Conservation (phyloP, 768 basidiomycete genomes). For the Lentinula sp. region DNA sequence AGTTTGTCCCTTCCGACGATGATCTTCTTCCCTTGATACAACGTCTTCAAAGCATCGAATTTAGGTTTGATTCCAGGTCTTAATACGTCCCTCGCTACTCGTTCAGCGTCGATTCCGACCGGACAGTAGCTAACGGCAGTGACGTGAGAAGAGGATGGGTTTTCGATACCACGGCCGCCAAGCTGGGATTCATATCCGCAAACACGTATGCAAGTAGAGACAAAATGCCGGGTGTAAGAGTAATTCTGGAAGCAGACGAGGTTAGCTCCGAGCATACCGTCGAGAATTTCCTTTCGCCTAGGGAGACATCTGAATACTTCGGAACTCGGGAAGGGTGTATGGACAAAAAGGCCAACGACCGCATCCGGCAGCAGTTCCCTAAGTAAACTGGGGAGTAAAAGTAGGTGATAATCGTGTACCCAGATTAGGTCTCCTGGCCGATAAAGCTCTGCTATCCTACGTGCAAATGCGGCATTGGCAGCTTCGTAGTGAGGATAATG, state of each 20-base stretch:
- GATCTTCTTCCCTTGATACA: slow-evolving; percentile 98
- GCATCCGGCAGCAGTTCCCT: slow-evolving; percentile 64
- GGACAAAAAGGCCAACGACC: slow-evolving; percentile 88
- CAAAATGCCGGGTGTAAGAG: slow-evolving; percentile 93
- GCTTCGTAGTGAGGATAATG: slow-evolving; percentile 77
- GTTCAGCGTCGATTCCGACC: slow-evolving; percentile 90
- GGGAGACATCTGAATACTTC: slow-evolving; percentile 95
- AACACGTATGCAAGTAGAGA: slow-evolving; percentile 90
- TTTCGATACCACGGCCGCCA: slow-evolving; percentile 67
- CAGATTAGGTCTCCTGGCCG: slow-evolving; percentile 88
- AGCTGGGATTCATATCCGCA: slow-evolving; percentile 79
- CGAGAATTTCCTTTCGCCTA: slow-evolving; percentile 89
- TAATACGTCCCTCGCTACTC: slow-evolving; percentile 77
- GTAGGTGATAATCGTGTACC: slow-evolving; percentile 94
- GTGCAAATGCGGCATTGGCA: slow-evolving; percentile 83
- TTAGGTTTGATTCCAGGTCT: slow-evolving; percentile 87
- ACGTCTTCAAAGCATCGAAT: slow-evolving; percentile 69
- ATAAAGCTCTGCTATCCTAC: slow-evolving; percentile 69
- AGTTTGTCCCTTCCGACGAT: slow-evolving; percentile 97
- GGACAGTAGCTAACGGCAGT: slow-evolving; percentile 85
- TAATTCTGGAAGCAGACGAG: slow-evolving; percentile 97
- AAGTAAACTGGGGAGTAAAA: slow-evolving; percentile 83
- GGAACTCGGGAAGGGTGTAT: slow-evolving; percentile 96
- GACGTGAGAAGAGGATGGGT: slow-evolving; percentile 63
- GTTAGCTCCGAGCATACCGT: slow-evolving; percentile 97